Evolutionary conservation across 371 early-diverging fungal species (phyloP), one percentile per base, ranked within the genome.

Genomic region (Mortierella sp.): DNA sequence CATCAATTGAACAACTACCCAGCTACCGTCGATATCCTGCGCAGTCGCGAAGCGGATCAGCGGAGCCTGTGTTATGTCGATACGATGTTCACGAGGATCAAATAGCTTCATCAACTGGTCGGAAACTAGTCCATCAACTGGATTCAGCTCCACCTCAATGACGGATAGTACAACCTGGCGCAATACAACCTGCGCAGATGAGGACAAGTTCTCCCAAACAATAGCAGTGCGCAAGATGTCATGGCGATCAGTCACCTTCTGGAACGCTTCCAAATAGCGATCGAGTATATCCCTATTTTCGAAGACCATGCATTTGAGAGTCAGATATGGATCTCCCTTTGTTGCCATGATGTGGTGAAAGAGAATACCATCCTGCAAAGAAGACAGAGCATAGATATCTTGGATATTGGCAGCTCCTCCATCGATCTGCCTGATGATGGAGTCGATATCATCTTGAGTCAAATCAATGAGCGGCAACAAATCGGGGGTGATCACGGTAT

Each of bases 401-500:
- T 72, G 66, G 37, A 72, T 66, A 43, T 72, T 72, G 28, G 43
- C 34, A 56, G 57, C 7, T 3, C 72, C 72, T 23, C 72, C 72
- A 10, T 66, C 66, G 2, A 61, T 47, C 2, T 32, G 42, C 3
- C 31, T 2, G 13, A 66, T 31, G 26, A 72, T 66, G 1, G 12
- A 23, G 61, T 72, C 66, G 42, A 72, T 72, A 17, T 72, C 72
- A 4, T 4, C 22, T 28, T 72, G 72, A 7, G 37, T 55, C n/a
- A 72, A 56, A 17, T 66, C 61, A n/a, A 72, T 72, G n/a, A 72
- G 28, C 1, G 72, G 72, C 37, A 72, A 49, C 37, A 61, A 40
- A 8, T 72, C 63, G 0, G 72, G 72, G 0, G 37, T 64, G 8
- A 64, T 53, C 17, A 10, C 10, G 4, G 10, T 10, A 10, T 4